Evolutionary conservation across 2,329 filamentous ascomycete genomes (phyloP).

Genomic region (Endoconidiophora polonica): DNA sequence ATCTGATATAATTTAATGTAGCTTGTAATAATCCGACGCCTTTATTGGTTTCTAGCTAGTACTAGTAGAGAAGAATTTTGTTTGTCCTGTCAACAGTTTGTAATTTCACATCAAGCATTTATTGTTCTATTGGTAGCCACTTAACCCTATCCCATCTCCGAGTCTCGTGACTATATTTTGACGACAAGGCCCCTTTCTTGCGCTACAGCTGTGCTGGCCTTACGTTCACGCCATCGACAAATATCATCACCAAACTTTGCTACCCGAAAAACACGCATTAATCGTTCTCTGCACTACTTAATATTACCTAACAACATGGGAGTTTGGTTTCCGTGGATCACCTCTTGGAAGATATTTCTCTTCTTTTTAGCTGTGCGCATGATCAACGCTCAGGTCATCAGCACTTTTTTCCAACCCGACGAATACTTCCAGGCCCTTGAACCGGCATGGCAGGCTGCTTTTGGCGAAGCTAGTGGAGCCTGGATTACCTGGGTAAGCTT

Average conservation of each 20-base stretch:
- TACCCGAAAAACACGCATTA: too few species aligned
- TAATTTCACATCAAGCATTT: too few species aligned
- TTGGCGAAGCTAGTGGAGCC: constrained; percentile 58
- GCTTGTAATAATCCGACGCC: too few species aligned
- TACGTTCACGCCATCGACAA: neutral
- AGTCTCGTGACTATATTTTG: neutral
- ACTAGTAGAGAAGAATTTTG: too few species aligned
- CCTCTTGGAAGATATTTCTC: constrained; percentile 16
- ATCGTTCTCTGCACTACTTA: too few species aligned
- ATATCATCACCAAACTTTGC: neutral
- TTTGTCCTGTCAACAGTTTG: too few species aligned
- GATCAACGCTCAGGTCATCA: constrained; percentile 59
- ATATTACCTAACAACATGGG: neutral
- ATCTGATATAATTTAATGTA: too few species aligned
- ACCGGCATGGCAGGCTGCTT: constrained; percentile 79
- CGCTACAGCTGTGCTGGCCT: neutral
- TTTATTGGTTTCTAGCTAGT: too few species aligned
- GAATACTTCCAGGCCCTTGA: constrained; percentile 95
- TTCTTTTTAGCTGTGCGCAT: constrained; percentile 52
- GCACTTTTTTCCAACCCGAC: constrained; percentile 95
- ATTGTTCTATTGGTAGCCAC: too few species aligned
- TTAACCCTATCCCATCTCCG: too few species aligned
- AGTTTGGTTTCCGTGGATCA: neutral
- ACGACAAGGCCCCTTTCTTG: neutral
- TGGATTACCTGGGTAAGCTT: constrained; percentile 83